These are phyloP conservation scores for Vitis cinerea DNA, from an alignment of 164 flowering plant genomes.

Conservation along the genomic window DNA sequence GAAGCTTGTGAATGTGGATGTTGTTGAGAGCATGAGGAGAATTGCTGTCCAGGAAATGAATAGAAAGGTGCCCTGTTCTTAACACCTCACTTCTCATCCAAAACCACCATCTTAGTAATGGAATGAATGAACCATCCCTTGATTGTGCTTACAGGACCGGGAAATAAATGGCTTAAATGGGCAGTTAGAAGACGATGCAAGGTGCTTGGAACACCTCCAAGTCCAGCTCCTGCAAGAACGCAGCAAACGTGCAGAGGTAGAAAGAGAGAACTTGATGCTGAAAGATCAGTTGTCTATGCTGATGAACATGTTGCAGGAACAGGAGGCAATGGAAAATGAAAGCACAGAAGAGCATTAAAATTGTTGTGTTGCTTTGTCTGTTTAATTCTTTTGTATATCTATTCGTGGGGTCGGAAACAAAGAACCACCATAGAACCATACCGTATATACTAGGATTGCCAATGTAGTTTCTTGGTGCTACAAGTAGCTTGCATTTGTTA, in stretches of 20 bases:
- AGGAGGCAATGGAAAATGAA: slow-evolving; percentile 44
- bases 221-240: slow-evolving; percentile 77
- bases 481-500: not conserved
- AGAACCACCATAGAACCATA: too few relatives aligned
- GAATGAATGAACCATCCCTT: not conserved
- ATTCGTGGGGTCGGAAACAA: not conserved
- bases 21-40: slow-evolving; percentile 93
- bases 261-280: slow-evolving; percentile 73
- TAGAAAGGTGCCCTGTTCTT: slow-evolving; percentile 60
- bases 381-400: slow-evolving; percentile 25
- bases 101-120: not conserved
- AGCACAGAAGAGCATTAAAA: slow-evolving; percentile 37
- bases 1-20: slow-evolving; percentile 96
- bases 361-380: slow-evolving; percentile 1
- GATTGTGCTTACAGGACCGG: slow-evolving; percentile 56
- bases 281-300: slow-evolving; percentile 75
- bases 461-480: not conserved
- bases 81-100: not conserved
- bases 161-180: slow-evolving; percentile 87
- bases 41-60: slow-evolving; percentile 96
- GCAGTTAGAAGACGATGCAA: slow-evolving; percentile 81
- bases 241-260: slow-evolving; percentile 70
- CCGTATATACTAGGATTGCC: not conserved
- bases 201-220: slow-evolving; percentile 74
- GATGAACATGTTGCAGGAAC: slow-evolving; percentile 83